These are phyloP conservation scores for Euphorbia corollata DNA, from an alignment of 441 rosid species.

Conservation along the genomic window DNA sequence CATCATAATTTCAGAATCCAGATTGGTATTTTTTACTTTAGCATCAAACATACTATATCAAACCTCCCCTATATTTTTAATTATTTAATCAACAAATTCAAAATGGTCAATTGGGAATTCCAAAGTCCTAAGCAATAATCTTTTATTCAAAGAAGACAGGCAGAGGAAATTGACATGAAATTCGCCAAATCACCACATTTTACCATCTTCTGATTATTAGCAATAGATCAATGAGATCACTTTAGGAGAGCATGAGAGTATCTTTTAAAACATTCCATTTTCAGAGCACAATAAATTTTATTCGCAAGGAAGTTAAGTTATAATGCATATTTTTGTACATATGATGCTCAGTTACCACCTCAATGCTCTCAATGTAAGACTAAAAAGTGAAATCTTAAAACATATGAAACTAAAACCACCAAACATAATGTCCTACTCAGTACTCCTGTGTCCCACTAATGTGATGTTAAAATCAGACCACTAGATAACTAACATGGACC, in stretches of 20 bases:
- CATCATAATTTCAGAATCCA: too few species aligned
- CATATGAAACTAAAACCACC: too few species aligned
- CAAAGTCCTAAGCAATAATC: background rate
- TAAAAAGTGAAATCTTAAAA: too few species aligned
- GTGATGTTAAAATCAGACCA: conserved; percentile 3
- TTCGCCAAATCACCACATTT: background rate
- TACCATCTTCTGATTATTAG: background rate
- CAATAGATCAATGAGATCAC: background rate
- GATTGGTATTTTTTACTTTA: background rate
- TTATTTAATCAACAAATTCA: background rate
- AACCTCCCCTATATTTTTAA: background rate
- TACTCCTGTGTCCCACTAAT: too few species aligned
- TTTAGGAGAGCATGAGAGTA: background rate
- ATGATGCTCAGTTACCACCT: too few species aligned
- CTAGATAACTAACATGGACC: background rate
- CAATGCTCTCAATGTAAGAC: too few species aligned
- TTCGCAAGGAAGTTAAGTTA: background rate
- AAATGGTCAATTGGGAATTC: background rate
- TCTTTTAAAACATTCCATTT: background rate
- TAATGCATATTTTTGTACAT: background rate
- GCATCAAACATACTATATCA: background rate
- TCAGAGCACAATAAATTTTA: background rate
- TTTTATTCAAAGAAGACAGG: background rate
- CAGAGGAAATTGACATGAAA: background rate
- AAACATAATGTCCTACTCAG: too few species aligned